Evolutionary conservation across 495 filamentous ascomycete genomes (phyloP), one percentile per base, ranked within the genome.

Genomic region (Neurospora pannonica): DNA sequence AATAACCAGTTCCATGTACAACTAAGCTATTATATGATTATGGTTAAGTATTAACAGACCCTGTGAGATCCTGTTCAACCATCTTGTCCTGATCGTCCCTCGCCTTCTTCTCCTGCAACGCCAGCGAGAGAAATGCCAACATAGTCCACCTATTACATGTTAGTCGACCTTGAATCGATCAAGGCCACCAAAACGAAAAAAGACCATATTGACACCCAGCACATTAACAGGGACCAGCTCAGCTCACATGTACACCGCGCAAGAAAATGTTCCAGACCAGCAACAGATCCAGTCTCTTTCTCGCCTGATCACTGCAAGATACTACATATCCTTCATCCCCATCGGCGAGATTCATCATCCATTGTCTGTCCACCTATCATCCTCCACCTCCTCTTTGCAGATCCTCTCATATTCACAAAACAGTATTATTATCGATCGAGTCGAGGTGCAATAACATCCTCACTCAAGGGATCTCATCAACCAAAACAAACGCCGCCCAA

Each of bases 401-500:
- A 54, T 28, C 48, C 28, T 34, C 24, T 17, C 28, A 34, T 62
- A 19, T 62, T 28, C 54, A 34, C 54, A 62, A 17, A 62, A 7
- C 13, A 62, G 54, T 62, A 62, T 62, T 34, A 62, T 62, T 34
- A 62, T 62, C 54, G 7, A 19, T 8, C 28, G 54, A 62, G 28
- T 34, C 28, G 54, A 62, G 28, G 28, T 62, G 54, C 13, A 62
- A 62, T 62, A 62, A 62, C 54, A 62, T 34, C 54, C 54, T 62
- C 54, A 5, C 54, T 62, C 54, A 62, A 34, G 54, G 5, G 6
- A 31, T 72, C 46, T 46, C 48, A 60, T n/a, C n/a, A 72, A 37
- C 6, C 71, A 42, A 67, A 21, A 42, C 21, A 60, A 76, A 77
- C 76, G 76, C 76, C 76, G 72, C 72, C 74, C 75, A 77, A 77